phyloP scores from a whole-genome alignment of 306 rosid species.

The Luffa acutangula region DNA sequence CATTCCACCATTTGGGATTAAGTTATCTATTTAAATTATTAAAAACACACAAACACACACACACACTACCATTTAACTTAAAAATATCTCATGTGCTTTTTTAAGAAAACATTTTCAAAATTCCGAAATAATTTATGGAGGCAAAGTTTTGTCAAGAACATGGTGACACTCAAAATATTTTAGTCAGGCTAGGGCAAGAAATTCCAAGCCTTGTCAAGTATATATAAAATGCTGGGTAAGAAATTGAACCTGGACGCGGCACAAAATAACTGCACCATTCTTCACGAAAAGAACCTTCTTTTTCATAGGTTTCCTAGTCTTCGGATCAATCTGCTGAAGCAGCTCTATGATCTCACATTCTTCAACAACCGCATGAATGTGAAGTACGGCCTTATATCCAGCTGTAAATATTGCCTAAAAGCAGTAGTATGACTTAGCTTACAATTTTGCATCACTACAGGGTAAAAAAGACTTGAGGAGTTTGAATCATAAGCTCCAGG shows the following conservation, averaged over 20 bases:
- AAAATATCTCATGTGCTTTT: not conserved
- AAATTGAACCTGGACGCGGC: slow-evolving; percentile 80
- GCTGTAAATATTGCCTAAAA: slow-evolving; percentile 96
- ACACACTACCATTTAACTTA: not conserved
- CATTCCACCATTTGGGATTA: not conserved
- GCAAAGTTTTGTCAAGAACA: not conserved
- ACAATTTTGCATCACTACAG: not conserved
- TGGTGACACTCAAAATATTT: not conserved
- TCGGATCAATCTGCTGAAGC: slow-evolving; percentile 80
- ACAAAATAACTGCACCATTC: slow-evolving; percentile 70
- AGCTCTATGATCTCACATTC: slow-evolving; percentile 97
- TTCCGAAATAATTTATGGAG: not conserved
- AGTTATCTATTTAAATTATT: not conserved
- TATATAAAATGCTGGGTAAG: not conserved
- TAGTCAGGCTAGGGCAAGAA: not conserved
- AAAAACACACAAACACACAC: no score
- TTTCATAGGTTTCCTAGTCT: slow-evolving; percentile 77
- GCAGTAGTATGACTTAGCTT: slow-evolving; percentile 3
- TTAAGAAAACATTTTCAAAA: not conserved
- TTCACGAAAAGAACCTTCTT: slow-evolving; percentile 82
- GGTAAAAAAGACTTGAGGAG: not conserved
- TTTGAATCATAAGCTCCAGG: not conserved
- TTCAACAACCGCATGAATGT: slow-evolving; percentile 85
- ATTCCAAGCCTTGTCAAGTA: not conserved
- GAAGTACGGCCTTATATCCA: slow-evolving; percentile 95